phyloP scores from a whole-genome alignment of 2,329 filamentous ascomycete genomes.

The Scleromitrula shiraiana region DNA sequence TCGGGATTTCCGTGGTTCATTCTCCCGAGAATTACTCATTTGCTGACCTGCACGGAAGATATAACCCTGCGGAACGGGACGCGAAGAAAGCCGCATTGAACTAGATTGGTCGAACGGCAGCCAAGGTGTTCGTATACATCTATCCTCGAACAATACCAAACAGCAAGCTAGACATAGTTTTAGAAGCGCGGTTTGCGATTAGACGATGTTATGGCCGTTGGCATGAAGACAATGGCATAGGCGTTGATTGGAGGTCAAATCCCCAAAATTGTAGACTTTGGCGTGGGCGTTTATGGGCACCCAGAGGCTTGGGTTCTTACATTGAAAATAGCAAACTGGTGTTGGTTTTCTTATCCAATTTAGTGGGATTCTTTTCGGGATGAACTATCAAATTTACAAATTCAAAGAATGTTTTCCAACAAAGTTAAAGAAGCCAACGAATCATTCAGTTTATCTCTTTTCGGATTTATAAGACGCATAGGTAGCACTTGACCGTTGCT shows the following conservation, averaged over 20 bases:
- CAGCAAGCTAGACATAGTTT: background rate
- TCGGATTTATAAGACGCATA: background rate
- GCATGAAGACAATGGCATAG: constrained; percentile 8
- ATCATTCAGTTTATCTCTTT: constrained; percentile 1
- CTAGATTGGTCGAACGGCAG: constrained; percentile 12
- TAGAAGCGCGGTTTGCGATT: background rate
- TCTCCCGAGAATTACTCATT: too few species aligned
- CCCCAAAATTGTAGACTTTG: constrained; percentile 4
- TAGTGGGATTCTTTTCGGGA: background rate
- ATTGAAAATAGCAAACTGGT: background rate
- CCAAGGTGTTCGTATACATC: constrained; percentile 8
- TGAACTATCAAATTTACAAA: constrained; percentile 13
- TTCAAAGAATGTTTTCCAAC: constrained; percentile 15
- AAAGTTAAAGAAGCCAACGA: background rate
- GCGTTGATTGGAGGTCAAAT: constrained; percentile 17
- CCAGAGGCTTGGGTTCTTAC: background rate
- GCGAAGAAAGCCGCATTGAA: constrained; percentile 32
- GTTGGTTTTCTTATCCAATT: background rate
- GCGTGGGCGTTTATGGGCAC: constrained; percentile 8
- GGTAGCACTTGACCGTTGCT: background rate
- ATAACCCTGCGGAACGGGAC: constrained; percentile 42
- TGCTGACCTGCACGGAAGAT: constrained; percentile 29
- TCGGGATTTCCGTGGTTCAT: background rate
- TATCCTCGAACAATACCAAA: background rate
- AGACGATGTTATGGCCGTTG: background rate